Base-by-base conservation (phyloP, 441 rosid species). In the Raphanus hybrid region DNA sequence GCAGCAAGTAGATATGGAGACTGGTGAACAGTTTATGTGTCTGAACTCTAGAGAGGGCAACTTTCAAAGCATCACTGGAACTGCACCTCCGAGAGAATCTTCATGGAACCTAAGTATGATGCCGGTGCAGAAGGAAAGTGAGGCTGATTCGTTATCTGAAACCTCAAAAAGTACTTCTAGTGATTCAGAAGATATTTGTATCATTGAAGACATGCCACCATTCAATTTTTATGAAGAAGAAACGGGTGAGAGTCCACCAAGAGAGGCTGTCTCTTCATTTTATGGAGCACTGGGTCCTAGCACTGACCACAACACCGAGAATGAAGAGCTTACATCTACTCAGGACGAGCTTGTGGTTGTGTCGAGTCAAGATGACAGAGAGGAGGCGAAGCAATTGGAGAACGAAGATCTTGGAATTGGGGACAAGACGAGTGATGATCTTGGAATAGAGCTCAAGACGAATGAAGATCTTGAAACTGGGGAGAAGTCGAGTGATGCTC, bases 141-240 rank as follows among this genome's bases (percentile, higher is more conserved):
- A 84, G 23, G 63, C 73, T 70, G 79, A 76, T 62, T 75, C 84
- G 10, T 80, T 85, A 55, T 74, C 88, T 12, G 93, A 86, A 61
- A 80, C 86, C 41, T 83, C 91, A 57, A 72, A 58, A 9, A 78
- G 68, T 67, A 57, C 57, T 20, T 87, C 90, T 20, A 85, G 83
- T 79, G 95, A 87, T 85, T 85, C 92, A 1, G 83, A 80, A 65
- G 98, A 91, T 60, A 74, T 90, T 20, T 86, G 86, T 55, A 87
- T 89, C 29, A 78, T 85, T 66, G 95, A 91, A 74, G 82, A 78
- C 75, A 64, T 35, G 67, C 62, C 78, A 10, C 62, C 78, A 10
- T 64, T 41, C 70, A 83, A 62, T 54, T 48, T 45, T 73, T 80
- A 76, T 32, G 68, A 82, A 35, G 79, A 66, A 57, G 82, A 73